A percentile compares a stretch with the other conserved stretches of the same genome.
Evolutionary conservation across 768 basidiomycete genomes (phyloP).

Genomic region (Pisolithus microcarpus): DNA sequence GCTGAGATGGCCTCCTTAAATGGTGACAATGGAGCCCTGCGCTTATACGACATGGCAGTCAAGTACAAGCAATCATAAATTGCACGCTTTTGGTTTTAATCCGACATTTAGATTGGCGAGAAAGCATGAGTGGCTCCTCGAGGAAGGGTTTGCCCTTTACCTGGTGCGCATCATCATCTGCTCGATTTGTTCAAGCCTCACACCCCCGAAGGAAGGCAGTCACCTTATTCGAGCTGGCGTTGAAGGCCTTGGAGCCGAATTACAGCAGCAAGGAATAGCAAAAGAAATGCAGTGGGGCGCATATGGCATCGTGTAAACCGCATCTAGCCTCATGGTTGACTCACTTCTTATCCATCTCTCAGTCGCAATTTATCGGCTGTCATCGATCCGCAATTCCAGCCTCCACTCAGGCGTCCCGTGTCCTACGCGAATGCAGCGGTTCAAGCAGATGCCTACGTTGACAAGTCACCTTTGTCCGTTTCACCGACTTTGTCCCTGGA

Average conservation of each 20-base stretch:
- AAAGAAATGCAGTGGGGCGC: constrained; percentile 70
- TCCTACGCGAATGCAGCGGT: constrained; percentile 57
- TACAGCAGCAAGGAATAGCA: constrained; percentile 59
- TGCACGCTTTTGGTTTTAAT: background rate
- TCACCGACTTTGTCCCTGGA: constrained; percentile 22
- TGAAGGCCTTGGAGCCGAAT: constrained; percentile 57
- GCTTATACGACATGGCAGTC: constrained; percentile 62
- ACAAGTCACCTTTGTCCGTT: constrained; percentile 25
- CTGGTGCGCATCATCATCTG: constrained; percentile 32
- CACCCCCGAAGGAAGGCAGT: constrained; percentile 49
- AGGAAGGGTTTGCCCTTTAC: constrained; percentile 65
- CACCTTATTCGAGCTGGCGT: constrained; percentile 62
- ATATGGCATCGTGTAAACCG: constrained; percentile 57
- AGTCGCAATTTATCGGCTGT: constrained; percentile 47
- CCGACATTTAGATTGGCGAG: constrained; percentile 43
- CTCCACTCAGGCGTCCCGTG: constrained; percentile 45
- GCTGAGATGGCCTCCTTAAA: constrained; percentile 60
- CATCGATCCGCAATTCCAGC: constrained; percentile 38
- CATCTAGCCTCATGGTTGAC: background rate
- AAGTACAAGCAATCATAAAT: constrained; percentile 33
- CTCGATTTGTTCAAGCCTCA: background rate
- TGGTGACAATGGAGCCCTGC: constrained; percentile 51
- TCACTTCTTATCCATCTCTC: background rate
- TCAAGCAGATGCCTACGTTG: constrained; percentile 39
- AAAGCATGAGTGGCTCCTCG: constrained; percentile 63